Evolutionary conservation across 345 rosid species (phyloP).

Genomic region (Erysimum cheiranthoides): DNA sequence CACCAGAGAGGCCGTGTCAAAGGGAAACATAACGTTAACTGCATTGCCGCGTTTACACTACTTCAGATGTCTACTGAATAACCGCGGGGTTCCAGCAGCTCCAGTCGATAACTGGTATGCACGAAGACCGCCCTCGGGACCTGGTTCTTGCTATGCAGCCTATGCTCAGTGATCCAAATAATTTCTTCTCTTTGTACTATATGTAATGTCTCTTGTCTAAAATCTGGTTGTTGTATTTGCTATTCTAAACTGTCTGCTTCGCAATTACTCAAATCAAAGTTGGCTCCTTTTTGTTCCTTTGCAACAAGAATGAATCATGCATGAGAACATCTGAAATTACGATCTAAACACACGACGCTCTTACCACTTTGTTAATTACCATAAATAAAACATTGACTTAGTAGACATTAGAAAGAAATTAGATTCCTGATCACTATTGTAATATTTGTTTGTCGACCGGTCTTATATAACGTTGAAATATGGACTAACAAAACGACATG

Average conservation of each 20-base stretch:
- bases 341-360: background rate
- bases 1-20: conserved; percentile 59
- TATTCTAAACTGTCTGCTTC: conserved; percentile 16
- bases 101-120: conserved; percentile 70
- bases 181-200: conserved; percentile 10
- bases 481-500: background rate
- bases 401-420: background rate
- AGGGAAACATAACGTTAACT: conserved; percentile 53
- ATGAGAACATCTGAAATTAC: conserved; percentile 10
- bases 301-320: conserved; percentile 30
- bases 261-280: conserved; percentile 18
- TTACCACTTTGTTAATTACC: background rate
- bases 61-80: conserved; percentile 87
- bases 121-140: conserved; percentile 67
- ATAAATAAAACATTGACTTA: background rate
- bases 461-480: conserved; percentile 12
- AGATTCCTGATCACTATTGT: background rate
- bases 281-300: background rate
- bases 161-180: conserved; percentile 58
- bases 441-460: background rate
- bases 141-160: conserved; percentile 91
- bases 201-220: conserved; percentile 27
- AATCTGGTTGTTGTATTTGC: conserved; percentile 21
- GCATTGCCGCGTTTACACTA: conserved; percentile 76
- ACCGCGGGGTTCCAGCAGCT: conserved; percentile 85